Evolutionary conservation across 1,284 basidiomycete species (phyloP).

Genomic region (Abortiporus biennis): DNA sequence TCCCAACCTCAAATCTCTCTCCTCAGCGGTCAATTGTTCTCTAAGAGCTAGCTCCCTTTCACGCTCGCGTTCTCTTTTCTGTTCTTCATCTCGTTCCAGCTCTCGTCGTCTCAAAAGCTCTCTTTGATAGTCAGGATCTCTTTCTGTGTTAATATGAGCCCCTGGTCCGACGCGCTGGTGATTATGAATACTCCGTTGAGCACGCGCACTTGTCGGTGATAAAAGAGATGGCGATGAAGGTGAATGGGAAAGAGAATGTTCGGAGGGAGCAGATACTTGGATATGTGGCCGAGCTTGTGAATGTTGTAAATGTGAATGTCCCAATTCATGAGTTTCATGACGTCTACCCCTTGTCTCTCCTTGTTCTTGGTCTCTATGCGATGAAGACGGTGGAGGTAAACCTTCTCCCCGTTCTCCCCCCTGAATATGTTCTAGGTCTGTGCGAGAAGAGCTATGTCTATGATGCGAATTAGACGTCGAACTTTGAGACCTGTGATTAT

Average conservation of each 20-base stretch:
- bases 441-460: slow-evolving; percentile 4
- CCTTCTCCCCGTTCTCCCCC: slow-evolving; percentile 16
- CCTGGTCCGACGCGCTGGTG: slow-evolving; percentile 65
- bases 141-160: slow-evolving; percentile 40
- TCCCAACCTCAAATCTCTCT: slow-evolving; percentile 8
- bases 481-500: neutral
- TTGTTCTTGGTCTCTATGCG: slow-evolving; percentile 18
- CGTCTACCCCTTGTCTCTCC: slow-evolving; percentile 16
- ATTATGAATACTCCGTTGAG: slow-evolving; percentile 35
- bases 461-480: neutral
- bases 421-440: slow-evolving; percentile 13
- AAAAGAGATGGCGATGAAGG: slow-evolving; percentile 17
- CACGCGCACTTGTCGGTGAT: slow-evolving; percentile 18
- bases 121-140: slow-evolving; percentile 35
- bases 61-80: slow-evolving; percentile 38
- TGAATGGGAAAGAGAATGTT: no score
- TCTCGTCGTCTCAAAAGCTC: slow-evolving; percentile 38
- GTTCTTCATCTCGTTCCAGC: slow-evolving; percentile 28
- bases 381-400: slow-evolving; percentile 17
- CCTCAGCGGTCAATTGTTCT: slow-evolving; percentile 15
- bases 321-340: slow-evolving; percentile 11
- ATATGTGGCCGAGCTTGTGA: slow-evolving; percentile 17
- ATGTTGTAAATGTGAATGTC: slow-evolving; percentile 1
- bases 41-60: slow-evolving; percentile 17
- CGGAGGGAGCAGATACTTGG: slow-evolving; percentile 18